Evolutionary conservation across 306 rosid species (phyloP).

Genomic region (Astragalus membranaceus): DNA sequence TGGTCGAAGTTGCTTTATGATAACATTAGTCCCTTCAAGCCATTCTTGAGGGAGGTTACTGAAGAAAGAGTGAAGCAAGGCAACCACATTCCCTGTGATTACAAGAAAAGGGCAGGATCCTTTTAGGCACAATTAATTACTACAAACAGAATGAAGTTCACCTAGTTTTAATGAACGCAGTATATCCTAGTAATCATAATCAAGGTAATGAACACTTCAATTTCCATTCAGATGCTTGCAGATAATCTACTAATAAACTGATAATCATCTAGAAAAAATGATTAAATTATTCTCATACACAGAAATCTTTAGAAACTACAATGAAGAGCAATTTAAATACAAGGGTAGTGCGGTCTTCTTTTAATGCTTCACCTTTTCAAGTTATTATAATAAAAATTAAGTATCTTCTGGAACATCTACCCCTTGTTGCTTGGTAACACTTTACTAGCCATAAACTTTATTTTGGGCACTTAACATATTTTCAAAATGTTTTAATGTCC

Average conservation of each 20-base stretch:
- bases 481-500: not conserved
- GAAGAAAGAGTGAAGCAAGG: constrained; percentile 91
- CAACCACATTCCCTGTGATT: constrained; percentile 75
- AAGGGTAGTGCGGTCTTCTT: not conserved
- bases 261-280: not conserved
- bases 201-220: not conserved
- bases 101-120: constrained; percentile 13
- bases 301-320: not conserved
- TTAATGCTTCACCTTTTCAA: not conserved
- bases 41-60: constrained; percentile 96
- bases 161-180: not conserved
- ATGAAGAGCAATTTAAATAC: not conserved
- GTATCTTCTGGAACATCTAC: constrained; percentile 1
- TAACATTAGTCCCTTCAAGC: constrained; percentile 75
- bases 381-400: not conserved
- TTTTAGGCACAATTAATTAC: constrained; percentile 15
- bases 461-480: constrained; percentile 2
- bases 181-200: constrained; percentile 10
- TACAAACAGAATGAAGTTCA: not conserved
- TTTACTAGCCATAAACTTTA: not conserved
- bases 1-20: constrained; percentile 82
- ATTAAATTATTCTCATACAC: not conserved
- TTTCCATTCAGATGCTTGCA: constrained; percentile 15
- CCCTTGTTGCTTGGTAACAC: not conserved
- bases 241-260: not conserved